Percentiles rank a stretch among this genome's conserved stretches.
phyloP scores from a whole-genome alignment of 805 yeast species.

The Priceomyces castillae region DNA sequence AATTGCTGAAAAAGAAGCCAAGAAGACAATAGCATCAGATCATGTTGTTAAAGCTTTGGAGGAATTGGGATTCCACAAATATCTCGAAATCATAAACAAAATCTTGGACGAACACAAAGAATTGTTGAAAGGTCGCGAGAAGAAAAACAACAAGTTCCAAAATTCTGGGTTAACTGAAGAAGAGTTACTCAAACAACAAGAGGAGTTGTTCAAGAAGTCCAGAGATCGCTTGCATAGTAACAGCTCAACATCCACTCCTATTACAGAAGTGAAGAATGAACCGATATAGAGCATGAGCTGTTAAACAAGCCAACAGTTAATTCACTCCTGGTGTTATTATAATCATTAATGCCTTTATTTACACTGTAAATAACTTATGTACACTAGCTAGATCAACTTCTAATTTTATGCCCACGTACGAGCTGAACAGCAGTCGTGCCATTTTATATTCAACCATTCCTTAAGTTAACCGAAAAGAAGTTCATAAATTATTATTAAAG shows the following conservation, averaged over 20 bases:
- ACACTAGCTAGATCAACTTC: constrained; percentile 10
- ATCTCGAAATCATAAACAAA: constrained; percentile 76
- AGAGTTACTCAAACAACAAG: constrained; percentile 88
- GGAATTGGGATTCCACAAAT: constrained; percentile 83
- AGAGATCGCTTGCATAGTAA: constrained; percentile 57
- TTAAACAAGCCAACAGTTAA: neutral
- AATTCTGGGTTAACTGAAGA: constrained; percentile 91
- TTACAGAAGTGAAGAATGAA: constrained; percentile 14
- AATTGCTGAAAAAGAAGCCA: constrained; percentile 92
- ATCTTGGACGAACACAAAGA: constrained; percentile 86
- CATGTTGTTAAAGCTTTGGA: constrained; percentile 88
- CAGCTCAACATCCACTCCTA: constrained; percentile 7
- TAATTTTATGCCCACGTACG: constrained; percentile 1
- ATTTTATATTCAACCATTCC: neutral
- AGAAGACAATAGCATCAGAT: constrained; percentile 94
- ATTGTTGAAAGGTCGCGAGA: constrained; percentile 80
- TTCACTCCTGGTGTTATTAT: neutral
- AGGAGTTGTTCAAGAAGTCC: constrained; percentile 80
- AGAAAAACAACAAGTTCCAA: constrained; percentile 88
- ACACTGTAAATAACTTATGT: constrained; percentile 8
- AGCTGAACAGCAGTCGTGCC: neutral
- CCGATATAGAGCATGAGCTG: constrained; percentile 1
- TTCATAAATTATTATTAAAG: constrained; percentile 67
- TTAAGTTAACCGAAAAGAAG: constrained; percentile 55
- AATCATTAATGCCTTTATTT: neutral